Base-by-base conservation (phyloP, 176 grass and related monocot genomes). In the Rhynchospora pubera region DNA sequence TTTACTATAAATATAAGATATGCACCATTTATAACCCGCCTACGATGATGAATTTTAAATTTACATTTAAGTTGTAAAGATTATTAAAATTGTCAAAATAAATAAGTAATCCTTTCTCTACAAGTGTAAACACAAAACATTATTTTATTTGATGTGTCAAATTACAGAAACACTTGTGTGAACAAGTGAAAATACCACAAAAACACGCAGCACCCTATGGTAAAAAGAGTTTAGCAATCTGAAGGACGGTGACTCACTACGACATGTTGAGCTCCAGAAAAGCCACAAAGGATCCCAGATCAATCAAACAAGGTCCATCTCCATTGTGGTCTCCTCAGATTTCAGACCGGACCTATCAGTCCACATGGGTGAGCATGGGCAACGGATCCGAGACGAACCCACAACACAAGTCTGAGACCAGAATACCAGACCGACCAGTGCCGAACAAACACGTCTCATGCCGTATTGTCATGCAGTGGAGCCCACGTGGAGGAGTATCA, bases 321-420 rank as follows among this genome's bases (percentile, higher is more conserved):
- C n/a, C n/a, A 45, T 69, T 3, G 65, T 8, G 34, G 34, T 39
- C 34, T 39, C 16, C 32, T 69, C 16, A 50, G 8, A 72, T 8
- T 22, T 24, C 15, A 81, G 78, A 62, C 57, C 58, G 57, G 34
- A 8, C 57, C 58, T 45, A 63, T 47, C 8, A 63, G 18, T n/a
- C 39, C 78, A 64, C 78, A 80, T 63, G 78, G 78, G 56, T 23
- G 11, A 13, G 60, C 58, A 81, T 81, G 79, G 79, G 60, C 55
- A 79, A 45, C 77, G 34, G 32, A 62, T 62, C 53, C 39, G 30
- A 79, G 61, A 30, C n/a, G 68, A 51, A 72, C 50, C 82, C 47
- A 83, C 81, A 64, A 69, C 15, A 69, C 65, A 75, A 15, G 70
- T 52, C 50, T 7, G 11, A 52, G 69, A 52, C 18, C 42, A n/a